Evolutionary conservation across 2,329 filamentous ascomycete genomes (phyloP).

Genomic region (Monascus ruber): DNA sequence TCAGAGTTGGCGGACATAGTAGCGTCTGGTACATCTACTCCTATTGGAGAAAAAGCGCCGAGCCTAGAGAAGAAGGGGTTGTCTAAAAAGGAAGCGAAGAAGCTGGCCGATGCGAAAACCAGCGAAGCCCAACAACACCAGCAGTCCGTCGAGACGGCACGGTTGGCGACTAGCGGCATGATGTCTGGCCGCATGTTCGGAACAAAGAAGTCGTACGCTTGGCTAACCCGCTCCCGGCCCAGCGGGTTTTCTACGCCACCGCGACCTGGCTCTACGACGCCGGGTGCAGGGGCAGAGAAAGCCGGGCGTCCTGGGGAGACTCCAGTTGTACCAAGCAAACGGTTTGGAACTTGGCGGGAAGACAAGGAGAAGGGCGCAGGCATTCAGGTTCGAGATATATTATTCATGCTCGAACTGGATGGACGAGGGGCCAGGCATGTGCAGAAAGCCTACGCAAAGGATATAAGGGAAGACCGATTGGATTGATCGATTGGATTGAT

Average conservation of each 20-base stretch:
- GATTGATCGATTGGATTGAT: conserved; percentile 13
- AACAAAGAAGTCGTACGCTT: conserved; percentile 37
- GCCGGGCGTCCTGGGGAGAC: conserved; percentile 16
- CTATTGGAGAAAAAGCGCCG: conserved; percentile 40
- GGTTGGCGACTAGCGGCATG: conserved; percentile 59
- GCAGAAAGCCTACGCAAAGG: conserved; percentile 33
- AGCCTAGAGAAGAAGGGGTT: conserved; percentile 55
- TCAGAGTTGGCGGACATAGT: conserved; percentile 48
- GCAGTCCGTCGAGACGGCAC: conserved; percentile 73
- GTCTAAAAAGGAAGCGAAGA: conserved; percentile 80
- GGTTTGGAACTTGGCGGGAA: conserved; percentile 66
- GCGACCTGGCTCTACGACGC: conserved; percentile 19
- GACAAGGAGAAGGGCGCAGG: conserved; percentile 63
- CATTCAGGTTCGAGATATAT: conserved; percentile 75
- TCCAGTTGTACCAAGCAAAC: conserved; percentile 39
- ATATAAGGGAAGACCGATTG: conserved; percentile 29
- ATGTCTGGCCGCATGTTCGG: conserved; percentile 38
- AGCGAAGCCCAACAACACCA: conserved; percentile 69
- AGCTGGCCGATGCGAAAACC: conserved; percentile 58
- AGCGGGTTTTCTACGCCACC: conserved; percentile 29
- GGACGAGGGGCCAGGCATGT: conserved; percentile 40
- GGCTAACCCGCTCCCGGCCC: conserved; percentile 30
- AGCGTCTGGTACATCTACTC: conserved; percentile 48
- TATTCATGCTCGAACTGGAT: conserved; percentile 68
- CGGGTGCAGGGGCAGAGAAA: conserved; percentile 20